Conservation (phyloP, 352 stramenopile genomes). For the Globisporangium spiculum region DNA sequence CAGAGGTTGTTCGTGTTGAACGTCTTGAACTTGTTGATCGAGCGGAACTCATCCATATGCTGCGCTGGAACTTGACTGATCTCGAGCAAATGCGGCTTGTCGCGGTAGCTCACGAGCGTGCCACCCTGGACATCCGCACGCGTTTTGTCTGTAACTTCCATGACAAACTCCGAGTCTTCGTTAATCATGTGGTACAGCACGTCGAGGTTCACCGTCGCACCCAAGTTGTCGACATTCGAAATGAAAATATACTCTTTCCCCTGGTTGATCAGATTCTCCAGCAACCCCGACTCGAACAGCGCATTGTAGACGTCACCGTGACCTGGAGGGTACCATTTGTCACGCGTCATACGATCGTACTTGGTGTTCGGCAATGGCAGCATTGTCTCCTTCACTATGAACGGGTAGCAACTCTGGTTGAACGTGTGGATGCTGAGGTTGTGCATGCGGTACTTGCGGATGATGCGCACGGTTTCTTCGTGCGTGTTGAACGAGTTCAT, state of each 20-base stretch:
- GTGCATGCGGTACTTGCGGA: constrained; percentile 96
- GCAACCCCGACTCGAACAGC: constrained; percentile 94
- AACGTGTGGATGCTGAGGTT: constrained; percentile 95
- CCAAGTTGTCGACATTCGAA: constrained; percentile 99
- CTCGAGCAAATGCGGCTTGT: constrained; percentile 96
- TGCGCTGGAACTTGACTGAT: constrained; percentile 95
- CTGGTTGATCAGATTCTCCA: constrained; percentile 94
- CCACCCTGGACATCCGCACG: constrained; percentile 90
- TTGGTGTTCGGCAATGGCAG: constrained; percentile 85
- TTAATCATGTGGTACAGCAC: constrained; percentile 99
- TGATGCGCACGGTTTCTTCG: constrained; percentile 97
- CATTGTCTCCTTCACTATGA: constrained; percentile 90
- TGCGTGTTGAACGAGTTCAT: constrained; percentile 99
- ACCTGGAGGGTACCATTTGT: constrained; percentile 95
- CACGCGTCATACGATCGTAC: constrained; percentile 72
- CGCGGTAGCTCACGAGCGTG: constrained; percentile 88
- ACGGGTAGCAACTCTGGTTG: constrained; percentile 92
- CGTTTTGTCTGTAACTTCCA: constrained; percentile 97
- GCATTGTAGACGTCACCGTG: constrained; percentile 99
- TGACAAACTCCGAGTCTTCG: constrained; percentile 96
- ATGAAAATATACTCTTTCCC: constrained; percentile 99
- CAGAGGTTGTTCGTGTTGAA: constrained; percentile 99
- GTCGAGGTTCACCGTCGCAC: constrained; percentile 95
- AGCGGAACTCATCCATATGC: constrained; percentile 93
- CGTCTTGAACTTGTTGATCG: constrained; percentile 95